These are phyloP conservation scores for Agaricales sp. DNA, from an alignment of 1,284 basidiomycete species.

Conservation along the genomic window DNA sequence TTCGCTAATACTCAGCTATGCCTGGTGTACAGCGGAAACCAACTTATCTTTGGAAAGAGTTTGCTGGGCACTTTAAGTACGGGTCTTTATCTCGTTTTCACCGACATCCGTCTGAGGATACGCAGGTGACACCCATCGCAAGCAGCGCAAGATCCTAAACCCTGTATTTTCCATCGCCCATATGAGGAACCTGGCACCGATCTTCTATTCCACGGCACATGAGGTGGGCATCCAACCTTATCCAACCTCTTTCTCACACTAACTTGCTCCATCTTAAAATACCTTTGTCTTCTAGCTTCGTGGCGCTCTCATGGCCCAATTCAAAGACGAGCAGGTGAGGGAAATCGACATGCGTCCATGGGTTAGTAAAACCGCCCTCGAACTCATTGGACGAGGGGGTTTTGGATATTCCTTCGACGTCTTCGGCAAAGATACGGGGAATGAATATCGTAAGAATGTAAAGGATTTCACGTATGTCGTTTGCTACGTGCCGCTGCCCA, in stretches of 20 bases:
- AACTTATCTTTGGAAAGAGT: constrained; percentile 25
- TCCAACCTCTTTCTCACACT: no score
- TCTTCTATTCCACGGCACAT: constrained; percentile 24
- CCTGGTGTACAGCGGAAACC: constrained; percentile 17
- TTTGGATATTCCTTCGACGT: constrained; percentile 31
- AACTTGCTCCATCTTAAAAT: constrained; percentile 3
- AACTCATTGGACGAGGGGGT: constrained; percentile 20
- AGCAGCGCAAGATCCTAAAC: constrained; percentile 36
- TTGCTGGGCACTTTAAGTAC: constrained; percentile 23
- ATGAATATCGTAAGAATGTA: background rate
- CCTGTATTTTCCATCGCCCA: constrained; percentile 36
- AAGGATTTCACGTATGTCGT: background rate
- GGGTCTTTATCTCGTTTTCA: background rate
- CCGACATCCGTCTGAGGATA: no score
- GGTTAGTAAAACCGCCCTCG: constrained; percentile 14
- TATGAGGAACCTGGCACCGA: constrained; percentile 31
- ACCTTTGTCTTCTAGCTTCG: background rate
- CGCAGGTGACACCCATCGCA: constrained; percentile 29
- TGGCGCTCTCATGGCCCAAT: constrained; percentile 3
- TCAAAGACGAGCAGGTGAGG: background rate
- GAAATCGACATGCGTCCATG: constrained; percentile 10
- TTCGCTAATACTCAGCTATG: no score
- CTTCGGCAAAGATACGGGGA: constrained; percentile 11
- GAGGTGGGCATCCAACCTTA: constrained; percentile 21
- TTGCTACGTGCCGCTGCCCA: no score